Evolutionary conservation across 305 asterid genomes (phyloP), one percentile per base, ranked within the genome.

Genomic region (Solanum hybrid): DNA sequence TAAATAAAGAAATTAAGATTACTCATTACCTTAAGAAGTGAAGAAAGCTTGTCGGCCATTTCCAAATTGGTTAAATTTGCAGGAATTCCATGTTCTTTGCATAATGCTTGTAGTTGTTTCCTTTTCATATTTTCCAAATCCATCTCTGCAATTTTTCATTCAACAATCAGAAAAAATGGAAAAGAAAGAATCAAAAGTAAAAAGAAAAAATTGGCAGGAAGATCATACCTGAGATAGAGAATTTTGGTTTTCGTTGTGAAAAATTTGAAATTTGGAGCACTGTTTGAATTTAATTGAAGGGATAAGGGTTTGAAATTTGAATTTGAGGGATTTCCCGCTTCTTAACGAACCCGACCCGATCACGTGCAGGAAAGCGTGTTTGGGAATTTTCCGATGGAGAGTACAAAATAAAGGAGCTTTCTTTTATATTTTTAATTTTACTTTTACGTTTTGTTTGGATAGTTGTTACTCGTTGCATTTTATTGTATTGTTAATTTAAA

Each of bases 21-120:
- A 9, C 10, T 20, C 31, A 29, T 86, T 92, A 96, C 98, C 98
- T 91, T 89, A 27, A 92, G 75, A 90, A 91, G 82, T 37, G 93
- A 91, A 76, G 93, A 37, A 68, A 96, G 97, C 88, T 39, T 92
- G 91, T 91, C 82, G 70, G 93, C 96, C 97, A 95, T 93, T 86
- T 94, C 95, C 61, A 91, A 79, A 91, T 95, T 96, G 5, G 96
- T 91, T 81, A 95, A 89, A 91, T 95, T 95, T 3, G 98, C 98
- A 31, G 95, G 97, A 79, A 96, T 93, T 31, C 84, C 91, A 87
- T 94, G 94, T 89, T 94, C 92, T 92, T 94, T 95, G 92, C 99
- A 96, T 45, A 96, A 38, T 65, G 91, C 90, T 91, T 95, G 97
- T 41, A 96, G 90, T 89, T 94, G 94, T 86, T 89, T 95, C 73